phyloP scores from a whole-genome alignment of 495 filamentous ascomycete genomes.

The Sordaria brevicollis region DNA sequence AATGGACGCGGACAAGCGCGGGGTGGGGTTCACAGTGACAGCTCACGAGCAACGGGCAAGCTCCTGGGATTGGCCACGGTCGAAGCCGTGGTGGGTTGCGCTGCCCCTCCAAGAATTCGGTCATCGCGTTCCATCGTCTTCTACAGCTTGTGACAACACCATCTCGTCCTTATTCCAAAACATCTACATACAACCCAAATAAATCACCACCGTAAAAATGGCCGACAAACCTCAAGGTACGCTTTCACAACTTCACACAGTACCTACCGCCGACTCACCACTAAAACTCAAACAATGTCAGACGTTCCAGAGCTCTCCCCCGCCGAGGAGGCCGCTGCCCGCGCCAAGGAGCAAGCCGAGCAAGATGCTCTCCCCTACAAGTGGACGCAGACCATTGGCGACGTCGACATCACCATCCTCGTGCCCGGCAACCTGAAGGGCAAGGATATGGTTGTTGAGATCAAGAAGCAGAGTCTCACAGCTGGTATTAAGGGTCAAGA shows the following conservation, averaged over 20 bases:
- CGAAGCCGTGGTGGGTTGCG: not conserved
- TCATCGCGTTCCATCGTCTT: conserved; percentile 14
- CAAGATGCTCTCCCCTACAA: conserved; percentile 92
- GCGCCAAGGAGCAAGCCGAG: conserved; percentile 71
- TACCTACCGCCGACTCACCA: not conserved
- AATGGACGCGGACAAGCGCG: not conserved
- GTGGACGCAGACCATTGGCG: conserved; percentile 92
- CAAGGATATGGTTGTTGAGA: conserved; percentile 71
- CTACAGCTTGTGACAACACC: conserved; percentile 1
- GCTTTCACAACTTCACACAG: not conserved
- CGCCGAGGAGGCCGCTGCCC: conserved; percentile 57
- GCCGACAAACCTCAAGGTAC: conserved; percentile 21
- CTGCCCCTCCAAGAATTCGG: not conserved
- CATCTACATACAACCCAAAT: not conserved
- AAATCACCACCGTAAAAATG: conserved; percentile 5
- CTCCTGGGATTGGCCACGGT: not conserved
- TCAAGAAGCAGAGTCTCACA: conserved; percentile 68
- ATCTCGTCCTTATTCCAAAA: not conserved
- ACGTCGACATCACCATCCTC: conserved; percentile 67
- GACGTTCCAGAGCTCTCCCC: conserved; percentile 36
- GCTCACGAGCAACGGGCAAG: not conserved
- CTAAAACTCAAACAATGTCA: conserved; percentile 11
- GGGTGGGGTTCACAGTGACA: not conserved
- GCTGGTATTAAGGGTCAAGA: conserved; percentile 84
- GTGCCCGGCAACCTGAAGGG: conserved; percentile 74